Base-by-base conservation (phyloP, 768 basidiomycete species). In the Aureoboletus auriporus region DNA sequence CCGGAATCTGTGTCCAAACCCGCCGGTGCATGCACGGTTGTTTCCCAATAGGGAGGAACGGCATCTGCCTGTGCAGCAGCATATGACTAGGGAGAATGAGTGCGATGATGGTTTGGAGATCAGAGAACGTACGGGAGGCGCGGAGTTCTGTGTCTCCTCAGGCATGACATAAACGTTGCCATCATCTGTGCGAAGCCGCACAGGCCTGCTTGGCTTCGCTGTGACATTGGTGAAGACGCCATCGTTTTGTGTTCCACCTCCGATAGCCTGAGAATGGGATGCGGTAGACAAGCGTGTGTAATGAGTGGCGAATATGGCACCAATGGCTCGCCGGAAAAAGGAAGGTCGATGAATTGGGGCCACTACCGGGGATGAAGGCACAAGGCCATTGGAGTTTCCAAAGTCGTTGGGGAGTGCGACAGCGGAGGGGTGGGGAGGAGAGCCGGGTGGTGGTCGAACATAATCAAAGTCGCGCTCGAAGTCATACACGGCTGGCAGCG, bases 31-130 rank as follows among this genome's bases (percentile, higher is more conserved):
- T 94, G 89, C 8, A 97, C 81, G 0, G 92, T 93, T 1, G 90
- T 97, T 63, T 99, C 95, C 90, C 93, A 97, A 68, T 99, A 99
- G 0, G 92, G 80, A 0, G 96, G 96, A 0, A 89, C 93, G 0
- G 90, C 81, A 62, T 99, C 95, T 27, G 84, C 79, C 53, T 92
- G 84, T 3, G 95, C 96, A 13, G 84, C 78, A 11, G 84, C 76
- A 61, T 99, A 99, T 0, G 93, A 82, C 89, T 93, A 48, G 14
- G 5, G 8, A 4, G 31, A 7, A 13, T 31, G 30, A 12, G 30
- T 31, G 30, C 30, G 12, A n/a, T 12, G 29, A 33, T 16, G 14
- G 30, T 8, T n/a, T n/a, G n/a, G 30, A 16, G 46, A 51, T 12
- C 27, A 13, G 30, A 31, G 46, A 34, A 74, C 87, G 65, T 65